Evolutionary conservation across 331 rosid species (phyloP).

Genomic region (Acacia pycnantha): DNA sequence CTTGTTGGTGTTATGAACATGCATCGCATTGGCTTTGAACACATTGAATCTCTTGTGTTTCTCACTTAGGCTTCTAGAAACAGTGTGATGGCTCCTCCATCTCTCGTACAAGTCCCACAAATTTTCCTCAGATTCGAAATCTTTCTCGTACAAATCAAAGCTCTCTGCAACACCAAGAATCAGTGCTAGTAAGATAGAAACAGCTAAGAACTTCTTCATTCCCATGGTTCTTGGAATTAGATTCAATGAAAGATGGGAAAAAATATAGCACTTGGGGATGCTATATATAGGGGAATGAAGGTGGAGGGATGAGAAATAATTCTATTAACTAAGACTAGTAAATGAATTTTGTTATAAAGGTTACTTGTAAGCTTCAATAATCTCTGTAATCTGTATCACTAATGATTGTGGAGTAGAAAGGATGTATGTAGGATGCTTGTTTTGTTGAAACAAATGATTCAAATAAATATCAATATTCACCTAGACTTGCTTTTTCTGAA

Average conservation of each 20-base stretch:
- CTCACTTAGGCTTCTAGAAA: conserved; percentile 56
- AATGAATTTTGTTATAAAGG: conserved; percentile 35
- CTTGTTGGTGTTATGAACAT: conserved; percentile 68
- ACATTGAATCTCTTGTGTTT: conserved; percentile 78
- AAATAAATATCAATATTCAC: background rate
- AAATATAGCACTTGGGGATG: conserved; percentile 8
- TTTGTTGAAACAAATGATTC: conserved; percentile 19
- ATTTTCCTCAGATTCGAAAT: conserved; percentile 55
- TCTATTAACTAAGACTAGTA: background rate
- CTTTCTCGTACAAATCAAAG: conserved; percentile 65
- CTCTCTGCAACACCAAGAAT: conserved; percentile 44
- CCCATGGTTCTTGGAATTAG: conserved; percentile 20
- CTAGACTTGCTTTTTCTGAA: background rate
- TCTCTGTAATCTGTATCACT: background rate
- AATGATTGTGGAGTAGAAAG: conserved; percentile 10
- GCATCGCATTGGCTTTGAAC: conserved; percentile 71
- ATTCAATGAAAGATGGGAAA: conserved; percentile 37
- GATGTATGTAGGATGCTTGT: conserved; percentile 12
- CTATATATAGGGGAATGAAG: conserved; percentile 48
- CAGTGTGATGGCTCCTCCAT: conserved; percentile 86
- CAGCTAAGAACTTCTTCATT: conserved; percentile 37
- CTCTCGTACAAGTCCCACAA: conserved; percentile 76
- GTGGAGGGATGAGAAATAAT: conserved; percentile 14
- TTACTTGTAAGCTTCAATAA: conserved; percentile 53
- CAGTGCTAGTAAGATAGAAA: conserved; percentile 48